Base-by-base conservation (phyloP, 2,329 filamentous ascomycete species). In the Bimuria novae-zelandiae region DNA sequence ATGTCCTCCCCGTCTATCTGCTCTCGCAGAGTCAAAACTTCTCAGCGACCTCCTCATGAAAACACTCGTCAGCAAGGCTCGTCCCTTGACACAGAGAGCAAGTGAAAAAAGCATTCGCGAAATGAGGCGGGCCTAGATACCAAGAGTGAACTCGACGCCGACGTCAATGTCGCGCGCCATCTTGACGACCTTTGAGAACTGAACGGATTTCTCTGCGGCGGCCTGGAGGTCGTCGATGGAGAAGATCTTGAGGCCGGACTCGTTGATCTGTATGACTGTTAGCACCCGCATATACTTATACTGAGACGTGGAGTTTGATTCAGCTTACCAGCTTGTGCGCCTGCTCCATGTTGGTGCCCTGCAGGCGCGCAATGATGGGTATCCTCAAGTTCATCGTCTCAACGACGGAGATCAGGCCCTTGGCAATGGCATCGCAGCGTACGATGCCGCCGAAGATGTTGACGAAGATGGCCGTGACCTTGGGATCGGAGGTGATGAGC, bases 361-460 rank as follows among this genome's bases (percentile, higher is more conserved):
- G 94, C 74, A 99, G 85, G 80, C 94, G 88, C 64, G 92, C 93
- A 75, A 99, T 93, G 76, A 99, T 95, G 69, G 94, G 94, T 64
- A 94, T 94, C 79, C 94, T 89, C 70, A 99, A 86, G 82, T 96
- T 92, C 84, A 99, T 92, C 71, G 86, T 86, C 81, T 96, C 85
- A 58, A 94, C 94, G 52, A 96, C 96, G 75, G 90, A 88, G 81
- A 99, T 96, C 68, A 99, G 84, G 72, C 94, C 94, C 78, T 92
- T 89, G 64, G 94, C 94, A 75, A 99, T 99, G 71, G 90, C 92
- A 76, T 99, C 94, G 76, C 94, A 99, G 71, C 94, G 87, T 67
- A 99, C 94, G 68, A 99, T 99, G 80, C 94, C 94, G 75, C 94
- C 94, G 75, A 99, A 99, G 78, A 99, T 99, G 86, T 99, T 99